Evolutionary conservation across 2,329 filamentous ascomycete genomes (phyloP).

Genomic region (Phialocephala sp.): DNA sequence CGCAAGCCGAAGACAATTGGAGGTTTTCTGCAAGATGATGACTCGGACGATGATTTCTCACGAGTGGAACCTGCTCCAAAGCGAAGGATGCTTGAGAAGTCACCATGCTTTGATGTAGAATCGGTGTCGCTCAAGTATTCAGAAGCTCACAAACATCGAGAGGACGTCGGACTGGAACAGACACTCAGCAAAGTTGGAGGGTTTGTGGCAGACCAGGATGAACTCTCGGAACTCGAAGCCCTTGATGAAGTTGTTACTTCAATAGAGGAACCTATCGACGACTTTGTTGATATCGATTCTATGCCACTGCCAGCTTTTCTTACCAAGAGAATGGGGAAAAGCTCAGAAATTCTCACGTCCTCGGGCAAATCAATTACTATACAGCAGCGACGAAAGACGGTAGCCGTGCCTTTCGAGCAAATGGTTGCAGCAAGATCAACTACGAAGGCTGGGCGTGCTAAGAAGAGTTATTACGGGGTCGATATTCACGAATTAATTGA

Average conservation of each 20-base stretch:
- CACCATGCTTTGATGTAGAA: constrained; percentile 26
- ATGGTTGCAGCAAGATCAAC: constrained; percentile 72
- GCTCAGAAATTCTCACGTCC: constrained; percentile 39
- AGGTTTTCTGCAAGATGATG: constrained; percentile 53
- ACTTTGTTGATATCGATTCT: not conserved
- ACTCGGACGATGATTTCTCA: constrained; percentile 45
- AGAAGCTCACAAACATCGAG: not conserved
- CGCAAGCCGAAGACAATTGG: constrained; percentile 46
- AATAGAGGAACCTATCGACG: not conserved
- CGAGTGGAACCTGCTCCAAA: constrained; percentile 48
- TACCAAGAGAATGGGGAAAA: constrained; percentile 24
- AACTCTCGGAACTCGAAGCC: not conserved
- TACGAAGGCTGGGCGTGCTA: constrained; percentile 70
- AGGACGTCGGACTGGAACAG: constrained; percentile 9
- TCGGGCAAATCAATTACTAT: constrained; percentile 61
- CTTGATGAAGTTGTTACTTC: not conserved
- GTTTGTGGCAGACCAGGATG: constrained; percentile 9
- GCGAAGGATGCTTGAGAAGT: constrained; percentile 49
- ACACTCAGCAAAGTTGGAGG: constrained; percentile 23
- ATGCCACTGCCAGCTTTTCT: constrained; percentile 35
- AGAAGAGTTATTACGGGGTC: constrained; percentile 86
- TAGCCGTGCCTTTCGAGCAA: constrained; percentile 63
- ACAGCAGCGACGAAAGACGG: constrained; percentile 55
- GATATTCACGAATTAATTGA: constrained; percentile 86
- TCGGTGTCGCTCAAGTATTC: not conserved